Percentiles rank a stretch among this genome's conserved stretches.
These are phyloP conservation scores for Clonostachys byssicola DNA, from an alignment of 2,329 filamentous ascomycete species.

Conservation along the genomic window DNA sequence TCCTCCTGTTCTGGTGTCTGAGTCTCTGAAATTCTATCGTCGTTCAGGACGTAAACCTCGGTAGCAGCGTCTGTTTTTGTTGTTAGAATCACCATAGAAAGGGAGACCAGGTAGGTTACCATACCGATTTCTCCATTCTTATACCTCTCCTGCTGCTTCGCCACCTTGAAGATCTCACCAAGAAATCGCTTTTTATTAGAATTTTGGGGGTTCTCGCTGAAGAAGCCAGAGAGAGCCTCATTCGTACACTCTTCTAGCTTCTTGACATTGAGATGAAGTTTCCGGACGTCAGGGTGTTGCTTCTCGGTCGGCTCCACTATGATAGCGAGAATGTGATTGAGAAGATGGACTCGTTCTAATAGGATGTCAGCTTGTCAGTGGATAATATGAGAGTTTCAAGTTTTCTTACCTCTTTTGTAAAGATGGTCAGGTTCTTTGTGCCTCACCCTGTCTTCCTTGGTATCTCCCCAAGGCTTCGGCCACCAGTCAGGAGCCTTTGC, in stretches of 20 bases:
- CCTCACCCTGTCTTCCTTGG: slow-evolving; percentile 49
- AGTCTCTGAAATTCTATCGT: slow-evolving; percentile 44
- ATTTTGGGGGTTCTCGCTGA: slow-evolving; percentile 53
- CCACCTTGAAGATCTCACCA: slow-evolving; percentile 59
- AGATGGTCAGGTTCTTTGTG: slow-evolving; percentile 74
- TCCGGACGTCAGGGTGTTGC: slow-evolving; percentile 48
- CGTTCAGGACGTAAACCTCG: slow-evolving; percentile 44
- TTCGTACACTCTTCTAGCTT: slow-evolving; percentile 55
- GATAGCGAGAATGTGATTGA: slow-evolving; percentile 57
- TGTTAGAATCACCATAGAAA: neutral
- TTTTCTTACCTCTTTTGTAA: slow-evolving; percentile 56
- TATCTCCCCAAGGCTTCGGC: slow-evolving; percentile 51
- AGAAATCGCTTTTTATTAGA: slow-evolving; percentile 49
- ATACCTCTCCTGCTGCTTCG: slow-evolving; percentile 50
- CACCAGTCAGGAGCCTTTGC: slow-evolving; percentile 64
- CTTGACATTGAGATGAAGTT: slow-evolving; percentile 45
- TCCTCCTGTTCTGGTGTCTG: slow-evolving; percentile 29
- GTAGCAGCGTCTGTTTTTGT: slow-evolving; percentile 36
- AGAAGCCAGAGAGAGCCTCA: slow-evolving; percentile 55
- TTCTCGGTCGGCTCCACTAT: slow-evolving; percentile 43
- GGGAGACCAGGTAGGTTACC: slow-evolving; percentile 6
- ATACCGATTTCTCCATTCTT: slow-evolving; percentile 54
- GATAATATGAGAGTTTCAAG: neutral
- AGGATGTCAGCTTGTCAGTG: slow-evolving; percentile 4
- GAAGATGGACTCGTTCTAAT: slow-evolving; percentile 53